Percentiles rank a stretch among this genome's conserved stretches.
Evolutionary conservation across 2,329 filamentous ascomycete species (phyloP).

Genomic region (Colletotrichum costaricense): DNA sequence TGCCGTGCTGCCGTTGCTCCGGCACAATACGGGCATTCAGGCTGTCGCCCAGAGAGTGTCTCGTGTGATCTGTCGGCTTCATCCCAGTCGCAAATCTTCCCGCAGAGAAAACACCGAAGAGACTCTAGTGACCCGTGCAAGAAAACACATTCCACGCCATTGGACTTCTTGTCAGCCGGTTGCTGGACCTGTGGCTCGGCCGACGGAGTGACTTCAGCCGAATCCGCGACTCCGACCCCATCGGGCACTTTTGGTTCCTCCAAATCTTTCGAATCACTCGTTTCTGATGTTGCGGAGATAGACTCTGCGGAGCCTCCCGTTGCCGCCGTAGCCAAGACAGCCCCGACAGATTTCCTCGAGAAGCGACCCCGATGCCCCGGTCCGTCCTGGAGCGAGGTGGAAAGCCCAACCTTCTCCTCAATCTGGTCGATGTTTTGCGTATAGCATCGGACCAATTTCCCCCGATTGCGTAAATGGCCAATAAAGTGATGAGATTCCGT

Average conservation of each 20-base stretch:
- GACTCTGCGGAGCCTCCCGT: neutral
- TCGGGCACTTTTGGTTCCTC: neutral
- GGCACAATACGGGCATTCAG: conserved; percentile 74
- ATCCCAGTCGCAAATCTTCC: conserved; percentile 69
- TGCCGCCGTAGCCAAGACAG: conserved; percentile 34
- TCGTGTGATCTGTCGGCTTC: conserved; percentile 64
- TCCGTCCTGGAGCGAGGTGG: conserved; percentile 70
- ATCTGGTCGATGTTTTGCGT: conserved; percentile 82
- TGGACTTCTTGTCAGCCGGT: conserved; percentile 14
- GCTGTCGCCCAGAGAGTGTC: conserved; percentile 72
- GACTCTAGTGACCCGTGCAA: conserved; percentile 76
- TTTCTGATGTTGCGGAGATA: neutral
- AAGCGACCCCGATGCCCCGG: conserved; percentile 72
- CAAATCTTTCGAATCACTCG: neutral
- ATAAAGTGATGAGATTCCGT: conserved; percentile 78
- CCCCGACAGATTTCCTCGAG: conserved; percentile 58
- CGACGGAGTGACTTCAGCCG: neutral
- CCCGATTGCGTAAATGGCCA: conserved; percentile 72
- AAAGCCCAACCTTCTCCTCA: conserved; percentile 76
- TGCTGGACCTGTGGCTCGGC: neutral
- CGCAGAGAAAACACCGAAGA: conserved; percentile 73
- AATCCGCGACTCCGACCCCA: neutral
- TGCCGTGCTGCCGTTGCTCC: conserved; percentile 71
- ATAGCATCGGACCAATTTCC: conserved; percentile 77
- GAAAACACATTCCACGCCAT: conserved; percentile 74